A percentile compares a stretch with the other conserved stretches of the same genome.
Conservation (phyloP, 352 stramenopile species). For the Phytophthora melonis region DNA sequence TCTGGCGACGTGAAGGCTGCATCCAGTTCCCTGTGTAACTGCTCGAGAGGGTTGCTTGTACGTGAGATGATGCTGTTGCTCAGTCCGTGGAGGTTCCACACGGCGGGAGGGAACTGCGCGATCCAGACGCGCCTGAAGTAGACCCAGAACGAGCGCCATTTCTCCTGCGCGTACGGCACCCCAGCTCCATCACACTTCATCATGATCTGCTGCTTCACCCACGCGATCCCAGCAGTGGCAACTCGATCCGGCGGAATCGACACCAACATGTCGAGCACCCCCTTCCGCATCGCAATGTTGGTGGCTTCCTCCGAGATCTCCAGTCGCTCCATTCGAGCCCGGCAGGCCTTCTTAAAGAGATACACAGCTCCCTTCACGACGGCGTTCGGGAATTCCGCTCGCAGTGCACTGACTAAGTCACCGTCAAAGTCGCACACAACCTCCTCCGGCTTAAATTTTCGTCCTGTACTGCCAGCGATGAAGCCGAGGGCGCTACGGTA, state of each 20-base stretch:
- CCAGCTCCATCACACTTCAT: slow-evolving; percentile 14
- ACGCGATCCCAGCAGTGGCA: slow-evolving; percentile 17
- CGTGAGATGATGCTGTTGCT: slow-evolving; percentile 21
- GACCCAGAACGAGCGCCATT: slow-evolving; percentile 31
- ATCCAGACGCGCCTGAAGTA: slow-evolving; percentile 32
- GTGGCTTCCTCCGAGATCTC: slow-evolving; percentile 22
- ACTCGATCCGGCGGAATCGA: slow-evolving; percentile 19
- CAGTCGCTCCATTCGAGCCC: slow-evolving; percentile 21
- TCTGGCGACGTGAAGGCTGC: slow-evolving; percentile 20
- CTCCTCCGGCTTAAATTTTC: slow-evolving; percentile 5
- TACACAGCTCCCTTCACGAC: slow-evolving; percentile 1
- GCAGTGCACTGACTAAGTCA: slow-evolving; percentile 8
- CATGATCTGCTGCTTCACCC: slow-evolving; percentile 31
- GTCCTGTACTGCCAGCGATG: not conserved
- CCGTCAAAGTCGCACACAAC: slow-evolving; percentile 19
- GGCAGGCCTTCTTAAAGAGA: slow-evolving; percentile 24
- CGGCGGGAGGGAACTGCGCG: slow-evolving; percentile 9
- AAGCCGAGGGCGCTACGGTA: slow-evolving; percentile 8
- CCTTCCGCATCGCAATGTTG: slow-evolving; percentile 27
- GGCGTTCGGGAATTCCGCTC: slow-evolving; percentile 14
- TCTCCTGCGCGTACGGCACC: slow-evolving; percentile 15
- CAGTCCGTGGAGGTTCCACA: slow-evolving; percentile 34
- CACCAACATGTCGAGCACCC: slow-evolving; percentile 26
- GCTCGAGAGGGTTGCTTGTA: slow-evolving; percentile 32
- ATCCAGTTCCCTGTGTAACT: slow-evolving; percentile 27